Base-by-base conservation (phyloP, 345 rosid species). In the Moricandia arvensis region DNA sequence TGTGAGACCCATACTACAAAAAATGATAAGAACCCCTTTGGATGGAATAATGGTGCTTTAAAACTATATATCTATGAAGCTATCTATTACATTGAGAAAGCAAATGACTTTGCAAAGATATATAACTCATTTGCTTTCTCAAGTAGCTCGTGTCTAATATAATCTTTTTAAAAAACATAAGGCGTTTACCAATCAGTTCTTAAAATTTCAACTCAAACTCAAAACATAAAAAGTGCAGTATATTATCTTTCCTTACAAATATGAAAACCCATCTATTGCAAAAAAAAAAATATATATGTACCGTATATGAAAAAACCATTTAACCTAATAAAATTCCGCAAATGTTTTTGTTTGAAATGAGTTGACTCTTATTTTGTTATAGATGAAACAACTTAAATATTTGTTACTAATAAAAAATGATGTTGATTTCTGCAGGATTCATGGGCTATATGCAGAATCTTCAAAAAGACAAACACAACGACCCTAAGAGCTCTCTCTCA, bases 371-470 rank as follows among this genome's bases (percentile, higher is more conserved):
- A 61, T 12, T 15, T 12, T 51, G 66, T 33, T 65, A 7, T 15
- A 24, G 13, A 58, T 53, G 21, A 34, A 2, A 16, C 7, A 35
- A 21, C 29, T 51, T 15, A 59, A 59, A 59, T 51, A 47, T 49
- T n/a, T 67, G 24, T 21, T 57, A 59, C 21, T 64, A 17, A 72
- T 59, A 34, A 15, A 35, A 38, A 63, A 35, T 77, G 5, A 59
- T 34, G 30, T 80, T 18, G 33, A 69, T 29, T 6, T 24, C 34
- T 83, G 75, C 91, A 93, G 95, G 96, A 93, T 30, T 81, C 93
- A 27, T 93, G 98, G 98, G 98, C 98, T 16, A 87, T 93, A 73
- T 93, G 98, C 77, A 82, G 96, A 82, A 90, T 93, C 85, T 93
- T 93, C 88, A 93, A 86, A 88, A 90, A 89, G 82, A 86, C 91